These are phyloP conservation scores for Ophiostoma pallidulum DNA, from an alignment of 2,329 filamentous ascomycete species.

Conservation along the genomic window DNA sequence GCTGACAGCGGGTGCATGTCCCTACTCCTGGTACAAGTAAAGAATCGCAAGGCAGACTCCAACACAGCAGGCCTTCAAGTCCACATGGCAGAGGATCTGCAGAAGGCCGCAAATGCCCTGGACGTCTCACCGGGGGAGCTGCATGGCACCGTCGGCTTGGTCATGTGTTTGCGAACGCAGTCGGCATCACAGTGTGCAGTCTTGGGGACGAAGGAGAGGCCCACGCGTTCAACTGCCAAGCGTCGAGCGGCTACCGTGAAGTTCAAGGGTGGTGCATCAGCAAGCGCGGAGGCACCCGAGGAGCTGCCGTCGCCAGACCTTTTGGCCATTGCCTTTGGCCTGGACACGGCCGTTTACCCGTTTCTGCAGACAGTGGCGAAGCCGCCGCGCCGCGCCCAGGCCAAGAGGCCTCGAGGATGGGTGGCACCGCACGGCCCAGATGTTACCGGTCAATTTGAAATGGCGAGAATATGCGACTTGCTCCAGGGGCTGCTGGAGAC, in stretches of 20 bases:
- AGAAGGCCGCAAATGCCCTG: background rate
- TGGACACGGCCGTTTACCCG: background rate
- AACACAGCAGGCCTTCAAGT: background rate
- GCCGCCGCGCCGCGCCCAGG: too few relatives aligned
- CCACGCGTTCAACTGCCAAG: background rate
- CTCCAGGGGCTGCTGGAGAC: too few relatives aligned
- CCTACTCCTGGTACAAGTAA: background rate
- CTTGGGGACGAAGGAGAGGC: background rate
- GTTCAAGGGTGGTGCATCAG: too few relatives aligned
- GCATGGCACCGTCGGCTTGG: background rate
- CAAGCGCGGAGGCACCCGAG: background rate
- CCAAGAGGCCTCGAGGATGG: too few relatives aligned
- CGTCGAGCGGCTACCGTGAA: too few relatives aligned
- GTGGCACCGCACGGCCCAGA: too few relatives aligned
- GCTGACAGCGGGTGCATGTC: background rate
- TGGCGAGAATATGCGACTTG: too few relatives aligned
- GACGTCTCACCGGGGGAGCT: background rate
- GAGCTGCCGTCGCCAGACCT: background rate
- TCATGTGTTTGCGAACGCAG: constrained; percentile 1
- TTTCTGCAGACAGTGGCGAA: constrained; percentile 8
- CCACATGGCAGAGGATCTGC: background rate
- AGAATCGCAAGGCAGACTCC: background rate
- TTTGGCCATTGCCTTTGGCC: background rate
- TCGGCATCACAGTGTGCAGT: background rate
- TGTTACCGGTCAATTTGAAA: too few relatives aligned